A percentile compares a stretch with the other conserved stretches of the same genome.
Conservation (phyloP, 306 rosid species). For the Pueraria montana region DNA sequence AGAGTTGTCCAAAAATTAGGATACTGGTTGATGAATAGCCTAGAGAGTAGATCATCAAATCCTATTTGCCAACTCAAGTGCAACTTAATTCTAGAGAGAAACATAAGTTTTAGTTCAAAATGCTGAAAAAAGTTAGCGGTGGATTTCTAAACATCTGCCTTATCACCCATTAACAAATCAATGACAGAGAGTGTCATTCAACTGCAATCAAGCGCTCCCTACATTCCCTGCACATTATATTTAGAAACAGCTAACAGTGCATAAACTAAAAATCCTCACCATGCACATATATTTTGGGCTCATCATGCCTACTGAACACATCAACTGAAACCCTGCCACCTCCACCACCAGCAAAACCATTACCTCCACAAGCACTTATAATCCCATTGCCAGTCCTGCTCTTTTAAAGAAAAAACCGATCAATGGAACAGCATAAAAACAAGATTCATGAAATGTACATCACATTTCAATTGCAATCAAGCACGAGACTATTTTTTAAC, state of each 20-base stretch:
- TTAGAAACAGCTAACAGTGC: constrained; percentile 30
- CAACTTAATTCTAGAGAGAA: constrained; percentile 27
- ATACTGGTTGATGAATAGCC: constrained; percentile 27
- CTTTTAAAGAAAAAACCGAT: constrained; percentile 46
- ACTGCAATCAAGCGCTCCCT: constrained; percentile 17
- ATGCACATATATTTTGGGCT: constrained; percentile 59
- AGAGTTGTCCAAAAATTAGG: constrained; percentile 5
- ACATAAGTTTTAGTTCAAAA: constrained; percentile 19
- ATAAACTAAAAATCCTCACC: constrained; percentile 53
- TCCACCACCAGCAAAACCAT: constrained; percentile 63
- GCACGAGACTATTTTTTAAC: constrained; percentile 11
- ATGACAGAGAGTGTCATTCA: not conserved
- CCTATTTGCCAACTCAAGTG: constrained; percentile 17
- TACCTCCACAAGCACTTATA: constrained; percentile 65
- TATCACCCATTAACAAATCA: constrained; percentile 27
- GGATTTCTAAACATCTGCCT: constrained; percentile 28
- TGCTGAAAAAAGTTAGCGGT: not conserved
- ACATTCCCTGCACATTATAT: constrained; percentile 5
- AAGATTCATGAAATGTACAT: constrained; percentile 27
- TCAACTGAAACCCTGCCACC: constrained; percentile 66
- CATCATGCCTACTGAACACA: constrained; percentile 67
- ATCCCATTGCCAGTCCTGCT: constrained; percentile 63
- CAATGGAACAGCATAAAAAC: constrained; percentile 28
- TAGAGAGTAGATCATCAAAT: not conserved
- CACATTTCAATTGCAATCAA: constrained; percentile 33